Evolutionary conservation across 306 rosid genomes (phyloP), one percentile per base, ranked within the genome.

Genomic region (Dalbergia oliveri): DNA sequence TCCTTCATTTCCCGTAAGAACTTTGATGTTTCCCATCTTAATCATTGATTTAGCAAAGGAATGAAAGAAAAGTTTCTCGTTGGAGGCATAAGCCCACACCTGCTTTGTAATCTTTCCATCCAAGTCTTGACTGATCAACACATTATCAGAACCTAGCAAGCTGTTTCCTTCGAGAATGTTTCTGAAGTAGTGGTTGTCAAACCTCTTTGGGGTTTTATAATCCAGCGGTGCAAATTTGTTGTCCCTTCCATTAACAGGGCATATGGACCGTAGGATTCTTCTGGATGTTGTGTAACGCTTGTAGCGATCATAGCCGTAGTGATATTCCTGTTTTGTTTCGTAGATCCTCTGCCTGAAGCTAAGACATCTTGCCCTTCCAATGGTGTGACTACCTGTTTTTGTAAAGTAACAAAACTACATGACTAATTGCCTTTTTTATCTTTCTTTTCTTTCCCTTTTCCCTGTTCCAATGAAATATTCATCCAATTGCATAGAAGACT

Each of bases 21-120:
- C 91, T 72, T 91, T 88, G 73, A 94, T 94, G 57, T 81, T 93
- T 21, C 97, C 97, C 99, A 94, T 94, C 86, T 91, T 94, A 64
- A 93, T 66, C 62, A 94, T 81, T 9, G 99, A 94, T 8, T 81
- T 84, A 4, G 84, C 91, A 84, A 88, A 94, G 11, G 97, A 89
- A 41, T 49, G 84, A 76, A 93, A 94, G 86, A 93, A 94, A 66
- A 69, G 84, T 11, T 88, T 26, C 67, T 88, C 81, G 34, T 93
- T 84, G 9, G 94, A 85, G 18, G 99, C 99, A 81, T 81, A 94
- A 35, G 80, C 84, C 95, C 88, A 88, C 60, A 89, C 97, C 75
- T 53, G 80, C 64, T 83, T 11, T 45, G n/a, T 78, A 9, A 94
- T 87, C 26, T 62, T 69, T 37, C 94, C 94, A 51, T 88, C 88